phyloP scores from a whole-genome alignment of 2,329 filamentous ascomycete genomes.

The Periconia macrospinosa region DNA sequence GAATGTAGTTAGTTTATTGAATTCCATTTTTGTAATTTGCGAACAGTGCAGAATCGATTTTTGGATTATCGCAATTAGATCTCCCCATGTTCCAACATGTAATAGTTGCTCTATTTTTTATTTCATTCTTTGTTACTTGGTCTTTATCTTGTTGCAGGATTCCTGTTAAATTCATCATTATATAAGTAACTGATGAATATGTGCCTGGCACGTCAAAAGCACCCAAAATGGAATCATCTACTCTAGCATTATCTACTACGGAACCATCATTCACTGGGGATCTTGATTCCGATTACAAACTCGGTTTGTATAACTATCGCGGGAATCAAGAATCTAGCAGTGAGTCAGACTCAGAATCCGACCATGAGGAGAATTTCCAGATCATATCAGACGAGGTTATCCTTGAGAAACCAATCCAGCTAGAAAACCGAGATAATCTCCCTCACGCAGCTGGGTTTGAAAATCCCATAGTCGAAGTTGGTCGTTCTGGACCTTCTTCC shows the following conservation, averaged over 20 bases:
- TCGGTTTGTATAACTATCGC: not conserved
- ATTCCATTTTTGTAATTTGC: no score
- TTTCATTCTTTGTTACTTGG: no score
- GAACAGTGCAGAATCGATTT: no score
- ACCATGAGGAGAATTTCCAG: not conserved
- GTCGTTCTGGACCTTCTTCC: not conserved
- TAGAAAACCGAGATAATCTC: not conserved
- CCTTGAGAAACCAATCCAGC: not conserved
- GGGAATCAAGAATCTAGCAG: not conserved
- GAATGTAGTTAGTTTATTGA: no score
- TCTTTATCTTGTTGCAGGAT: no score
- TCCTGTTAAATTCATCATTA: no score
- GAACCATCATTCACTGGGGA: not conserved
- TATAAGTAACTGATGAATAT: no score
- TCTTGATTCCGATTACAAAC: not conserved
- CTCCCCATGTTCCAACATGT: no score
- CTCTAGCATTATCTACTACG: no score
- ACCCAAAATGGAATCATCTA: not conserved
- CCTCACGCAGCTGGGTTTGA: not conserved
- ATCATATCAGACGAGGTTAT: not conserved
- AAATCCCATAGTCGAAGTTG: not conserved
- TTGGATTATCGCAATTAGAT: no score
- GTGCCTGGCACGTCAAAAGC: not conserved
- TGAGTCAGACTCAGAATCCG: not conserved
- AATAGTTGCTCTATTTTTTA: no score